Base-by-base conservation (phyloP, 805 yeast species). In the Torulaspora microellipsoides region DNA sequence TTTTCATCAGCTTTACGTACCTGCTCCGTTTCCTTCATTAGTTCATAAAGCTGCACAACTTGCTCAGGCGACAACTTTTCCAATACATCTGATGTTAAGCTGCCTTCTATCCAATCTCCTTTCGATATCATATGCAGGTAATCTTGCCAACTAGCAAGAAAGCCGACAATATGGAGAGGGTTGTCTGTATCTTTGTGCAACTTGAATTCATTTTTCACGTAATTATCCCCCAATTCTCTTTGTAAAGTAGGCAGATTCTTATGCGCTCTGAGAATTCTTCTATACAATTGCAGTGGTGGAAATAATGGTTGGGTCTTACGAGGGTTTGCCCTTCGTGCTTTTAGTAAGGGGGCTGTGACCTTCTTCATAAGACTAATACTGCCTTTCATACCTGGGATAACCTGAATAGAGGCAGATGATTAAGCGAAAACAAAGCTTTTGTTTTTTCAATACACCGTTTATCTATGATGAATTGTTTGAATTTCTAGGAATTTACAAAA, bases 111-210 rank as follows among this genome's bases (percentile, higher is more conserved):
- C 93, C 91, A 85, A 37, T 71, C 69, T 10, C 78, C 84, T 30
- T 75, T 78, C 25, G 78, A 75, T 17, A 85, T 75, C 61, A 70
- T 67, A 10, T 72, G 68, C 48, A 85, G 70, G 56, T 85, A 85
- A 48, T 83, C 91, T 64, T 93, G 99, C 99, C 99, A 93, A 47
- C 87, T 83, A 1, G 95, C 80, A 48, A 93, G 71, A 55, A 93
- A 93, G 9, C 97, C 99, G 9, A 93, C 89, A 28, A 93, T 88
- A 59, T 91, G 95, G 17, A 88, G 72, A 3, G 99, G 98, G 62
- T 93, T 89, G 52, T 88, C 96, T 6, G 83, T 76, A 37, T 70
- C 65, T 47, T 80, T 77, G 66, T 93, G 99, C 6, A 90, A 83
- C 55, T 81, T 80, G 70, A 93, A 93, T 67, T 93, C 99, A 29